These are phyloP conservation scores for Excoecaria cochinchinensis DNA, from an alignment of 345 rosid genomes.

Conservation along the genomic window DNA sequence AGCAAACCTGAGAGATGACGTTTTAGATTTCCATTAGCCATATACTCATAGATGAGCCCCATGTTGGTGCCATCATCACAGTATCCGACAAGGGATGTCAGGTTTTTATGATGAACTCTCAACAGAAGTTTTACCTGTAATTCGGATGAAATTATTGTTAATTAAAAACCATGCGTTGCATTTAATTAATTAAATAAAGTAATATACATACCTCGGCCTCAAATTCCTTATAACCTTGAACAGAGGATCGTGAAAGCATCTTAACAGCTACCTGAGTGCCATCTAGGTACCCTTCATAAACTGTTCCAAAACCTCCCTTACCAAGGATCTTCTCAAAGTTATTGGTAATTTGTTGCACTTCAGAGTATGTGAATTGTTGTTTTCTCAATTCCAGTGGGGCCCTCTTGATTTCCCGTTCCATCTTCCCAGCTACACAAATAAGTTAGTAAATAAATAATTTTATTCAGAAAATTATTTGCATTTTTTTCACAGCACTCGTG, in stretches of 20 bases:
- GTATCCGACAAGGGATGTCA: constrained; percentile 17
- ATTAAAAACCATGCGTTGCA: too few relatives aligned
- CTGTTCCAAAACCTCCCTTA: constrained; percentile 61
- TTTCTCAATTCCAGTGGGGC: constrained; percentile 18
- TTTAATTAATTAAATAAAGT: too few relatives aligned
- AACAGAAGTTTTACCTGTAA: too few relatives aligned
- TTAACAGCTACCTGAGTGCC: constrained; percentile 58
- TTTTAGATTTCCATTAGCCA: constrained; percentile 37
- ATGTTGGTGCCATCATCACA: constrained; percentile 37
- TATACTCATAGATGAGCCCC: constrained; percentile 45
- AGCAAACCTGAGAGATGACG: constrained; percentile 28
- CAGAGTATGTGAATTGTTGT: constrained; percentile 28
- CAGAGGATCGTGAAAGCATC: constrained; percentile 22
- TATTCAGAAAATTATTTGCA: neutral
- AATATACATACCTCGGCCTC: constrained; percentile 9
- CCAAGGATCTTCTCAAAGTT: constrained; percentile 42
- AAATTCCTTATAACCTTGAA: neutral
- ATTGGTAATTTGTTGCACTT: constrained; percentile 37
- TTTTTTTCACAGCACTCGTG: neutral
- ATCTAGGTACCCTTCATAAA: constrained; percentile 45
- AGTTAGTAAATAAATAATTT: neutral
- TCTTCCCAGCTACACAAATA: neutral
- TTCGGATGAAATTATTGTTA: too few relatives aligned
- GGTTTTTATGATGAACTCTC: too few relatives aligned
- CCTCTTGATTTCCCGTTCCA: neutral